Percentiles rank a stretch among this genome's conserved stretches.
Conservation (phyloP, 2,329 filamentous ascomycete species). For the Cladophialophora chaetospira region DNA sequence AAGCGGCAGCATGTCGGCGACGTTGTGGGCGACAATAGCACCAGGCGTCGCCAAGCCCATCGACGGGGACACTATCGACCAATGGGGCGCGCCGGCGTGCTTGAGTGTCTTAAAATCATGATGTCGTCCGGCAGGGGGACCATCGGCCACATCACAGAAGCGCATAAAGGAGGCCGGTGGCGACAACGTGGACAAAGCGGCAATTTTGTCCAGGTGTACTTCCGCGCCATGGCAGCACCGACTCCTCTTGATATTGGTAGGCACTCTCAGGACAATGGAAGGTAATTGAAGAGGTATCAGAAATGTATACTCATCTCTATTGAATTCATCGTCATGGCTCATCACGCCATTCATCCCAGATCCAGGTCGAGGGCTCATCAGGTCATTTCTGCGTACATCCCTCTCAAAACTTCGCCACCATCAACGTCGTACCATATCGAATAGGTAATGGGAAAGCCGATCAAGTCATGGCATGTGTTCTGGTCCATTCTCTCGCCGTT, state of each 20-base stretch:
- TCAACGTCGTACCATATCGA: background rate
- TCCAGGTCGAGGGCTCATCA: background rate
- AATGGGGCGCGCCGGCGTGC: constrained; percentile 16
- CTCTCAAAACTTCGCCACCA: background rate
- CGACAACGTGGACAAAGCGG: background rate
- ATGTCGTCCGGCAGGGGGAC: constrained; percentile 8
- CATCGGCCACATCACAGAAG: background rate
- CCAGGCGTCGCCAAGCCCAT: constrained; percentile 2
- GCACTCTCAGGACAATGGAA: background rate
- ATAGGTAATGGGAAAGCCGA: background rate
- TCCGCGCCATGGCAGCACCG: background rate
- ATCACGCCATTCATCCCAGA: constrained; percentile 18
- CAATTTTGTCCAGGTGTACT: background rate
- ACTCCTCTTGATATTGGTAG: background rate
- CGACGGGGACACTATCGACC: constrained; percentile 12
- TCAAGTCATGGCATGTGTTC: constrained; percentile 65
- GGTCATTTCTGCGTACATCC: background rate
- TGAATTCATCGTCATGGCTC: constrained; percentile 22
- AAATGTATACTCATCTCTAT: constrained; percentile 15
- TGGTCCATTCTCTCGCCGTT: constrained; percentile 80
- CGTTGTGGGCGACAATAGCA: background rate
- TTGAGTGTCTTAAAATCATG: background rate
- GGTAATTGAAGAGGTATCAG: background rate
- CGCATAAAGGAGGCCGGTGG: background rate
- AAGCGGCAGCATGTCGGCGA: background rate